These are phyloP conservation scores for Pseudocercospora fuligena DNA, from an alignment of 2,329 filamentous ascomycete genomes.

Conservation along the genomic window DNA sequence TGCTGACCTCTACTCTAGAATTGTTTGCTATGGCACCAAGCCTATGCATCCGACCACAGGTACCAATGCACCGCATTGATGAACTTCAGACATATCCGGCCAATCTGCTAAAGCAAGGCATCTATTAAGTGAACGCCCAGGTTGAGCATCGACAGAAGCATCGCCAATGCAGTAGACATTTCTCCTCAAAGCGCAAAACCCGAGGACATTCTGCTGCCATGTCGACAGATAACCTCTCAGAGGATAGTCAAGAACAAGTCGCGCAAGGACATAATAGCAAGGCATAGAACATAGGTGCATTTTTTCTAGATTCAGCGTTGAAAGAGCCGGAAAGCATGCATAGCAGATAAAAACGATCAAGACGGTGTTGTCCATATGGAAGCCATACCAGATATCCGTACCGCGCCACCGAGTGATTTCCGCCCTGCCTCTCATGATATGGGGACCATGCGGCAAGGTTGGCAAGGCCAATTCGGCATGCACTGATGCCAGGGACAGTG, in stretches of 20 bases:
- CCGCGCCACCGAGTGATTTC: too few relatives aligned
- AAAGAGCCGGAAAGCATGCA: neutral
- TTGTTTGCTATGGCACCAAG: constrained; percentile 22
- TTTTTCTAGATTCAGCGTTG: neutral
- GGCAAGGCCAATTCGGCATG: too few relatives aligned
- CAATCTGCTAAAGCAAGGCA: neutral
- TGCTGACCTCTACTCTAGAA: neutral
- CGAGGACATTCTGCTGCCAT: neutral
- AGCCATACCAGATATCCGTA: too few relatives aligned
- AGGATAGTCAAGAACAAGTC: neutral
- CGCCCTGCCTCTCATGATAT: too few relatives aligned
- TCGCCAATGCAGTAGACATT: neutral
- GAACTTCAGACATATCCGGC: neutral
- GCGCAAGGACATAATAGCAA: neutral
- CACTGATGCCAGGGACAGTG: too few relatives aligned
- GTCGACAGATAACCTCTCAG: neutral
- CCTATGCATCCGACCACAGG: constrained; percentile 8
- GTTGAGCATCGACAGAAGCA: neutral
- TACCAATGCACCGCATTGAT: neutral
- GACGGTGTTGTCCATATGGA: neutral
- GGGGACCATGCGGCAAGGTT: too few relatives aligned
- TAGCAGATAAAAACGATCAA: neutral
- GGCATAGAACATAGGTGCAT: neutral
- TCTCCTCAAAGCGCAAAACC: neutral
- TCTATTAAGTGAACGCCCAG: too few relatives aligned